These are phyloP conservation scores for Hypoxylon perforatum DNA, from an alignment of 495 filamentous ascomycete species.

Conservation along the genomic window DNA sequence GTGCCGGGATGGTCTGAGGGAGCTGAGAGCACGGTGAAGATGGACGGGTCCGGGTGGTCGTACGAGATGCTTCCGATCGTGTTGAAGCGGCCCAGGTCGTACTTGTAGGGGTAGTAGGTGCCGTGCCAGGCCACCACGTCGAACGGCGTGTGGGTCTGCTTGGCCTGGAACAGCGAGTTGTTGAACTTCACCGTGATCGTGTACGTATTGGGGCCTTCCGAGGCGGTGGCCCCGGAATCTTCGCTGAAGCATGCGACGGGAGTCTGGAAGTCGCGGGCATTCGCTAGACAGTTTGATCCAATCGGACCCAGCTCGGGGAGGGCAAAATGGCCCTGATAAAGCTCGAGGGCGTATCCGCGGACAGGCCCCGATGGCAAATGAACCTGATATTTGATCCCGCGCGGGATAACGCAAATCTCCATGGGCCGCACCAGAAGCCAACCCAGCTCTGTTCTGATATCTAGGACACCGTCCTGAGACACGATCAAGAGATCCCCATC, in stretches of 20 bases:
- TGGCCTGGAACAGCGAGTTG: conserved; percentile 78
- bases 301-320: conserved; percentile 92
- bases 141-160: conserved; percentile 79
- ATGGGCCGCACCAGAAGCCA: conserved; percentile 84
- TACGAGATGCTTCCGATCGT: conserved; percentile 79
- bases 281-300: conserved; percentile 87
- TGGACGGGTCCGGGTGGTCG: conserved; percentile 84
- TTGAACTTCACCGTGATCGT: conserved; percentile 81
- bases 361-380: conserved; percentile 70
- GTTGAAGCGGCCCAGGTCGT: conserved; percentile 83
- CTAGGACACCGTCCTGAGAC: conserved; percentile 81
- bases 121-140: conserved; percentile 87
- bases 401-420: conserved; percentile 89
- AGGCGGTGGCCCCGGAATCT: conserved; percentile 53
- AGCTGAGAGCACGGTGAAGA: conserved; percentile 82
- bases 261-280: conserved; percentile 87
- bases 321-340: conserved; percentile 85
- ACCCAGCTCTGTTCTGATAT: conserved; percentile 88
- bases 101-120: conserved; percentile 84
- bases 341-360: conserved; percentile 86
- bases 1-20: conserved; percentile 69
- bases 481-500: conserved; percentile 92
- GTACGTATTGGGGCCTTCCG: conserved; percentile 60
- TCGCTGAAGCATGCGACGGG: conserved; percentile 83
- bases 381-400: conserved; percentile 83